phyloP scores from a whole-genome alignment of 2,329 filamentous ascomycete genomes.

The Xylaria sp. region DNA sequence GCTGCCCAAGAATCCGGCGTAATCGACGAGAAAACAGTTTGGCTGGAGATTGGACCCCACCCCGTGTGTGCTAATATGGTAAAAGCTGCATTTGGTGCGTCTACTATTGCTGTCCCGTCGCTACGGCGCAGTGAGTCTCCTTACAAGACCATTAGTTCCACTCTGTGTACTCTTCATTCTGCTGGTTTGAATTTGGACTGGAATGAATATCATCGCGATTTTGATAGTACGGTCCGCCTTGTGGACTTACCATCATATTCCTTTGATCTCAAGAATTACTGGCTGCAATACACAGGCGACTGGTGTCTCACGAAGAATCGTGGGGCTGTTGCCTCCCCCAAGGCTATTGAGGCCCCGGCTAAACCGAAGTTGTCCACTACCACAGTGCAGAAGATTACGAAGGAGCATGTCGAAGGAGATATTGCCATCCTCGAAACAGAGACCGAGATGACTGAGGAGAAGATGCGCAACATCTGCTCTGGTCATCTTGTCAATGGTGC shows the following conservation, averaged over 20 bases:
- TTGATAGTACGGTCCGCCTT: slow-evolving; percentile 66
- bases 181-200: slow-evolving; percentile 71
- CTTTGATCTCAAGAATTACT: slow-evolving; percentile 78
- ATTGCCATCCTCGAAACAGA: slow-evolving; percentile 70
- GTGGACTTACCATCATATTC: slow-evolving; percentile 74
- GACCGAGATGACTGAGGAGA: slow-evolving; percentile 71
- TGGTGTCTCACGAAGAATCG: slow-evolving; percentile 76
- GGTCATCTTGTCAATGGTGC: slow-evolving; percentile 76
- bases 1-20: slow-evolving; percentile 66
- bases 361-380: slow-evolving; percentile 71
- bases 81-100: slow-evolving; percentile 68
- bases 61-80: slow-evolving; percentile 76
- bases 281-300: slow-evolving; percentile 69
- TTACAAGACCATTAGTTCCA: slow-evolving; percentile 71
- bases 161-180: slow-evolving; percentile 65
- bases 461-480: slow-evolving; percentile 69
- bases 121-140: slow-evolving; percentile 70
- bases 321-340: slow-evolving; percentile 58
- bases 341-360: slow-evolving; percentile 45
- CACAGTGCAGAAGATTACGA: slow-evolving; percentile 71
- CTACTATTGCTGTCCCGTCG: slow-evolving; percentile 66
- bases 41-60: slow-evolving; percentile 79
- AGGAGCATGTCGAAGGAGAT: slow-evolving; percentile 70
- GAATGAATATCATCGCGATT: slow-evolving; percentile 73
- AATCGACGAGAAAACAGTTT: slow-evolving; percentile 73